Conservation (phyloP, 352 stramenopile genomes). For the Globisporangium alternatum region DNA sequence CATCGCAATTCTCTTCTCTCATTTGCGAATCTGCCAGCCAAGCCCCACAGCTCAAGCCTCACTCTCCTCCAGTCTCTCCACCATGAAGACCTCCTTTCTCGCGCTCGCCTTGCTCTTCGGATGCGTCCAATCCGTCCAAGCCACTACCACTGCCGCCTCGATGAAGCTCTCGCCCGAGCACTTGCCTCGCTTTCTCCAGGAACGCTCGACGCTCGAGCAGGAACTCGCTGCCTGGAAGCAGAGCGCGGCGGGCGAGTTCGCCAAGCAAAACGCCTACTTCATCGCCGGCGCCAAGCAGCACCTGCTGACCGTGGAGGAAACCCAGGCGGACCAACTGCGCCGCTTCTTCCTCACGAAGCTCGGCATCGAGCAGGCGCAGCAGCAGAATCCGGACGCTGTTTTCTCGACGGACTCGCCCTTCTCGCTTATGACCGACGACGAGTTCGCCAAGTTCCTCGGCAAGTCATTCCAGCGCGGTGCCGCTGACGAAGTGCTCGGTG, state of each 20-base stretch:
- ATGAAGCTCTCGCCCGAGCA: conserved; percentile 27
- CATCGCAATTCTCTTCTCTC: conserved; percentile 6
- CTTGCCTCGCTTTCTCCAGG: conserved; percentile 44
- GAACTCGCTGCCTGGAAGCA: conserved; percentile 53
- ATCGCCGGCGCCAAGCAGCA: conserved; percentile 9
- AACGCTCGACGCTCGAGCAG: conserved; percentile 31
- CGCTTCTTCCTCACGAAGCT: conserved; percentile 67
- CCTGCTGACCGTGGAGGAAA: conserved; percentile 12
- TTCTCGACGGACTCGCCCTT: conserved; percentile 75
- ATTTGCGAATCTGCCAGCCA: conserved; percentile 36
- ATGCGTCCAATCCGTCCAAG: conserved; percentile 15
- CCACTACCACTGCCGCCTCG: neutral
- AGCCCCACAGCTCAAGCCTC: conserved; percentile 2
- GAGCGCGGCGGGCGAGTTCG: conserved; percentile 41
- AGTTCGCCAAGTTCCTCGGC: conserved; percentile 56
- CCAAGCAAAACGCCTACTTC: conserved; percentile 48
- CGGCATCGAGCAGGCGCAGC: conserved; percentile 45
- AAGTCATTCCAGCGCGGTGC: conserved; percentile 31
- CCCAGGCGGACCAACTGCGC: conserved; percentile 40
- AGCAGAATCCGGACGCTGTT: conserved; percentile 47
- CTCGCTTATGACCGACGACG: conserved; percentile 65
- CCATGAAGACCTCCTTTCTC: conserved; percentile 34
- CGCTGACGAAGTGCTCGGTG: neutral
- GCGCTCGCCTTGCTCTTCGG: conserved; percentile 23
- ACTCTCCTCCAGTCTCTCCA: conserved; percentile 16